A percentile compares a stretch with the other conserved stretches of the same genome.
Evolutionary conservation across 139 green algal species (phyloP).

Genomic region (Ettlia oleoabundans): DNA sequence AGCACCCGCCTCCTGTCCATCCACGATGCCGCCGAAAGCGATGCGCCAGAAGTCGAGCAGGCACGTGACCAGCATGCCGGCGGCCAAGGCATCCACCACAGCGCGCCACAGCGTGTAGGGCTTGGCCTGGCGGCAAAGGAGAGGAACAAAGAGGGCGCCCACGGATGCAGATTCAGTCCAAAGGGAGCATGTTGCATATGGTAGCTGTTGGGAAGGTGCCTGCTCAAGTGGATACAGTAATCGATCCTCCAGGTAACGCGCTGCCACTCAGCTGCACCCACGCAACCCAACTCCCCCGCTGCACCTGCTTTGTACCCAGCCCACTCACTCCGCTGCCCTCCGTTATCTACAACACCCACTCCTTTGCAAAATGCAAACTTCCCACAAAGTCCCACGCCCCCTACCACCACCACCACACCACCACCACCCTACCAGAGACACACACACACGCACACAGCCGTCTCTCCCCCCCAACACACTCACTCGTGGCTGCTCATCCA

Average conservation of each 20-base stretch:
- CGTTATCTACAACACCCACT: too few species aligned
- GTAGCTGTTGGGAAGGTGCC: too few species aligned
- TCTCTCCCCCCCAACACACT: background rate
- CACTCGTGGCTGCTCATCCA: slow-evolving; percentile 71
- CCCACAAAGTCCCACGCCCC: too few species aligned
- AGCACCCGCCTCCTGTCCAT: background rate
- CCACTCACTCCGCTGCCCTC: too few species aligned
- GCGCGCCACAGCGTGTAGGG: slow-evolving; percentile 46
- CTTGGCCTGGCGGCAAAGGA: slow-evolving; percentile 25
- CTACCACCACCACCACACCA: too few species aligned
- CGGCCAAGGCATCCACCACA: slow-evolving; percentile 78
- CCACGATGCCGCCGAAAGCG: slow-evolving; percentile 72
- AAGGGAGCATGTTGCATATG: background rate
- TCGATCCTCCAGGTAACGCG: too few species aligned
- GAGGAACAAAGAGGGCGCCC: background rate
- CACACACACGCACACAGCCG: background rate
- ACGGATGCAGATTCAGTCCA: background rate
- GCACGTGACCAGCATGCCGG: slow-evolving; percentile 93
- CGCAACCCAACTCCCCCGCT: too few species aligned
- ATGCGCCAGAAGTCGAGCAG: slow-evolving; percentile 95
- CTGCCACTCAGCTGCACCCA: too few species aligned
- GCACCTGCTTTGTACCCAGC: too few species aligned
- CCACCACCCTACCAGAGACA: background rate
- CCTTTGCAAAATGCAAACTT: too few species aligned
- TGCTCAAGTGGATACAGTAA: too few species aligned